phyloP scores from a whole-genome alignment of 1,284 basidiomycete genomes.

The Takashimella koratensis region DNA sequence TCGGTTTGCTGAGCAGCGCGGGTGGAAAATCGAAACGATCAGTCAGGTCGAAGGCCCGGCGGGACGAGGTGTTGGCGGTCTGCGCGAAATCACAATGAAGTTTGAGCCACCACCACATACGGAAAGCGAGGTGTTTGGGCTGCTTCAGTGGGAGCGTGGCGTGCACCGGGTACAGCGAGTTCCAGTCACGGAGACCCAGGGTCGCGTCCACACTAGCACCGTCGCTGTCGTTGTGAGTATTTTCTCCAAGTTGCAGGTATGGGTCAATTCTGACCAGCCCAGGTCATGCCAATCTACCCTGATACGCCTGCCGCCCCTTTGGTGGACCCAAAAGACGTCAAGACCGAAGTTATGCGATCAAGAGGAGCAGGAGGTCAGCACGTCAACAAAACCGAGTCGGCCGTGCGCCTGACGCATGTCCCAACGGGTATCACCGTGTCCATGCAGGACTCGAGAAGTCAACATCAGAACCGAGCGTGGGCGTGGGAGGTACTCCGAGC shows the following conservation, averaged over 20 bases:
- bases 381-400: conserved; percentile 98
- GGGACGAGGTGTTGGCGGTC: conserved; percentile 58
- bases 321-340: conserved; percentile 80
- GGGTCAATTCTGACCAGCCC: conserved; percentile 2
- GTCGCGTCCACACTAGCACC: conserved; percentile 89
- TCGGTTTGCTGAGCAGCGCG: conserved; percentile 58
- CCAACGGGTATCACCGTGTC: conserved; percentile 93
- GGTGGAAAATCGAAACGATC: conserved; percentile 49
- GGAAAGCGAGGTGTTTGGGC: conserved; percentile 71
- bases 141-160: conserved; percentile 83
- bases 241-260: conserved; percentile 15
- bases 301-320: conserved; percentile 60
- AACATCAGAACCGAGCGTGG: conserved; percentile 85
- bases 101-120: conserved; percentile 50
- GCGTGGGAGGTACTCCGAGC: conserved; percentile 83
- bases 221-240: conserved; percentile 75
- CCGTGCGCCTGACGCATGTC: conserved; percentile 89
- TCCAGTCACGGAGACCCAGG: conserved; percentile 80
- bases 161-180: conserved; percentile 95
- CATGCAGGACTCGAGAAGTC: conserved; percentile 96
- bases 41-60: conserved; percentile 51
- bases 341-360: conserved; percentile 88
- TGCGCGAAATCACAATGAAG: conserved; percentile 73
- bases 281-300: conserved; percentile 54
- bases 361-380: conserved; percentile 97